phyloP scores from a whole-genome alignment of 805 yeast species.

The Metschnikowia chrysomelidarum region DNA sequence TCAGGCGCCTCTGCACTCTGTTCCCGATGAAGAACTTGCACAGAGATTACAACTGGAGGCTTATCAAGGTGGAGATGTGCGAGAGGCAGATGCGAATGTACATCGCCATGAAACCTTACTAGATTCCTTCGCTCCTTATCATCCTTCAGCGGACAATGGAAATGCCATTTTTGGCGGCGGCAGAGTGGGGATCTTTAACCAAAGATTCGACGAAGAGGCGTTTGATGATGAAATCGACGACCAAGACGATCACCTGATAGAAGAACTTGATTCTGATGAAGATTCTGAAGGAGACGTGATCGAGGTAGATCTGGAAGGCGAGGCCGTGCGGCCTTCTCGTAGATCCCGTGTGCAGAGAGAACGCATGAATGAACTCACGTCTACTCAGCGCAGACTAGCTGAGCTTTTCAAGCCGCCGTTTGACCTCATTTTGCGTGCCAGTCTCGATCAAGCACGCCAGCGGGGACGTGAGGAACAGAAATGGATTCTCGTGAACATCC shows the following conservation, averaged over 20 bases:
- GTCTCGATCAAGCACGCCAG: slow-evolving; percentile 70
- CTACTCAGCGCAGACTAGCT: slow-evolving; percentile 71
- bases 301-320: slow-evolving; percentile 31
- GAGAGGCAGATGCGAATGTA: slow-evolving; percentile 72
- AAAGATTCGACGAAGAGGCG: slow-evolving; percentile 38
- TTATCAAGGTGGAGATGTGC: slow-evolving; percentile 38
- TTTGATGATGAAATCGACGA: slow-evolving; percentile 25
- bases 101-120: slow-evolving; percentile 75
- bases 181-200: slow-evolving; percentile 59
- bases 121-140: slow-evolving; percentile 32
- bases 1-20: slow-evolving; percentile 16
- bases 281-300: slow-evolving; percentile 33
- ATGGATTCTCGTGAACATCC: slow-evolving; percentile 88
- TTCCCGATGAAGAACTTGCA: slow-evolving; percentile 56
- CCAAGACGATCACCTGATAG: slow-evolving; percentile 18
- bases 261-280: slow-evolving; percentile 31
- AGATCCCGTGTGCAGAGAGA: slow-evolving; percentile 10
- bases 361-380: slow-evolving; percentile 36
- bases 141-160: slow-evolving; percentile 20
- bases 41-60: slow-evolving; percentile 63
- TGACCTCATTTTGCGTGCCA: slow-evolving; percentile 70
- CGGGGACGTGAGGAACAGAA: slow-evolving; percentile 62
- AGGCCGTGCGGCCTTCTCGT: slow-evolving; percentile 12
- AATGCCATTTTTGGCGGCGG: slow-evolving; percentile 50
- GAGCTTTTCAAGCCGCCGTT: slow-evolving; percentile 89